Evolutionary conservation across 2,329 filamentous ascomycete genomes (phyloP), one percentile per base, ranked within the genome.

Genomic region (Cladophialophora bantiana): DNA sequence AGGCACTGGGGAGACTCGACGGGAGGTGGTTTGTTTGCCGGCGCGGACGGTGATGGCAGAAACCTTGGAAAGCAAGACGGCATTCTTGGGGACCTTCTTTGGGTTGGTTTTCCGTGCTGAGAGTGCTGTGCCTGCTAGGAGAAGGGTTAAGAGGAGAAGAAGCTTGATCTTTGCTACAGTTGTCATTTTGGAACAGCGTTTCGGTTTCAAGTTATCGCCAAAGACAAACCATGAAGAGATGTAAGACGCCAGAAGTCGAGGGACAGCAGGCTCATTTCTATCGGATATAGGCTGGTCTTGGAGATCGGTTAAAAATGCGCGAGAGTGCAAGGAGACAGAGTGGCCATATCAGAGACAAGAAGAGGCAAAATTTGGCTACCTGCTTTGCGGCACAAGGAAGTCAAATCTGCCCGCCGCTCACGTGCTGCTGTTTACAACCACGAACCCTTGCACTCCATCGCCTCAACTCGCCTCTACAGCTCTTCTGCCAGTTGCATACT

Each of bases 11-110:
- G 88, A 75, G 42, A 93, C 86, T 69, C 94, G 92, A 34, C 93
- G 91, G 75, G 91, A 86, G 42, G 88, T 86, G 0, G 94, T 97
- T 74, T 86, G 81, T 59, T 85, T 83, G 76, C 85, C 84, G 71
- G 85, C 84, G 67, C 88, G 89, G 12, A 97, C 86, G 6, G 94
- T 97, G 48, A 98, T 86, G 56, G 90, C 85, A 72, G 92, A 86
- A 63, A 98, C 90, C 64, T 87, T 84, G 9, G 86, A 88, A 56
- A 90, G 84, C 53, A 88, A 83, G 68, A 89, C 83, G 6, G 72
- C 69, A 83, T 86, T 75, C 85, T 74, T 73, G 72, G 77, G 72
- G 73, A 77, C 54, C 72, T 71, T 73, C 68, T 48, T 77, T 68
- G 62, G 75, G 68, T 74, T 74, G 71, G 73, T 70, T 50, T 71